Evolutionary conservation across 169 alveolate genomes (phyloP).

Genomic region (Cyclospora cayetanensis): DNA sequence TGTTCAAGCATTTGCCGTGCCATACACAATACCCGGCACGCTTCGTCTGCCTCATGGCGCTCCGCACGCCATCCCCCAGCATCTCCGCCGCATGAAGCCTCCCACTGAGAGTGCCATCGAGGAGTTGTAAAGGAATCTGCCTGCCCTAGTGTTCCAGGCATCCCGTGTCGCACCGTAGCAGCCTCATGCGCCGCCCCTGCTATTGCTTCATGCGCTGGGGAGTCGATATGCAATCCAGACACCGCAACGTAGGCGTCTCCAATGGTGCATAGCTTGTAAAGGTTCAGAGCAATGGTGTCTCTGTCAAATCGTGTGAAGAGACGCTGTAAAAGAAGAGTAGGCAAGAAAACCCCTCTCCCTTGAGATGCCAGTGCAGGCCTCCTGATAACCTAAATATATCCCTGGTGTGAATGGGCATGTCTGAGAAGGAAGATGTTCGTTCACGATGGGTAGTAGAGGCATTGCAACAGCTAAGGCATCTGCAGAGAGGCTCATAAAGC

Average conservation of each 20-base stretch:
- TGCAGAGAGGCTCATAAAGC: no score
- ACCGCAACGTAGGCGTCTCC: constrained; percentile 99
- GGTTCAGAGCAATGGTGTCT: constrained; percentile 84
- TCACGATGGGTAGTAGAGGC: not conserved
- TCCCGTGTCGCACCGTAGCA: not conserved
- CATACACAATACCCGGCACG: constrained; percentile 48
- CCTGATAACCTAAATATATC: no score
- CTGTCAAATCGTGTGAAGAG: constrained; percentile 73
- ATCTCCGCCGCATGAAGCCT: constrained; percentile 36
- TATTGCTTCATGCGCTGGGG: constrained; percentile 46
- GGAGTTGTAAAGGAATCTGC: not conserved
- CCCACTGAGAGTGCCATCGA: constrained; percentile 48
- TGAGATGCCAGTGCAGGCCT: no score
- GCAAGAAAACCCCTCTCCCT: no score
- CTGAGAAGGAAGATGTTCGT: not conserved
- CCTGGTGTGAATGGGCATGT: not conserved
- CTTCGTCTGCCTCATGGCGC: constrained; percentile 50
- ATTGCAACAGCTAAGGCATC: no score
- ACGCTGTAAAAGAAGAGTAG: constrained; percentile 37
- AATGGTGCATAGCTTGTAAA: constrained; percentile 95
- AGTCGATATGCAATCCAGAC: constrained; percentile 87
- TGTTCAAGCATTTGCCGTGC: constrained; percentile 62
- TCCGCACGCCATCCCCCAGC: constrained; percentile 43
- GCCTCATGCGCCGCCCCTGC: not conserved
- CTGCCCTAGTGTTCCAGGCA: not conserved